Conservation (phyloP, 2,329 filamentous ascomycete genomes). For the Rhinocladiella mackenziei region DNA sequence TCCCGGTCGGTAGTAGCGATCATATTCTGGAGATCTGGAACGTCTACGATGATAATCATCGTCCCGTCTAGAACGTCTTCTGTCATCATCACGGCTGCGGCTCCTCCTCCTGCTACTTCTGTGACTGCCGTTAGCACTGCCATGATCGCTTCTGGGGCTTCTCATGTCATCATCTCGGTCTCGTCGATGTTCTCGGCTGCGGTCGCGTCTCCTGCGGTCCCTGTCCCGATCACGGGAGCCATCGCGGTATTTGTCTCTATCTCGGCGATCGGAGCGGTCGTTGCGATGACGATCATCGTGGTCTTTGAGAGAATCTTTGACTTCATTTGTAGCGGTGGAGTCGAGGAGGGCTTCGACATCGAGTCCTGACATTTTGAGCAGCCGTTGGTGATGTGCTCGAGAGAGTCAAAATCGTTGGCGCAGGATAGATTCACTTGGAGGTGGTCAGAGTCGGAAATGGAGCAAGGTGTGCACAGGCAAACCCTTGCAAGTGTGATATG, state of each 20-base stretch:
- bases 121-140: constrained; percentile 64
- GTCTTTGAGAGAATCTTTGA: constrained; percentile 41
- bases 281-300: constrained; percentile 52
- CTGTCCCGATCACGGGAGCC: constrained; percentile 55
- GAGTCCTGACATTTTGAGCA: constrained; percentile 58
- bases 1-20: constrained; percentile 51
- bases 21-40: constrained; percentile 66
- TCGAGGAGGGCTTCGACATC: constrained; percentile 91
- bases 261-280: constrained; percentile 53
- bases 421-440: constrained; percentile 23
- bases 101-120: constrained; percentile 72
- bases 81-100: constrained; percentile 71
- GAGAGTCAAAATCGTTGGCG: constrained; percentile 2
- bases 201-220: constrained; percentile 58
- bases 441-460: constrained; percentile 23
- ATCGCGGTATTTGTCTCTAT: constrained; percentile 55
- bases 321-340: constrained; percentile 62
- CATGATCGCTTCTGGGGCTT: constrained; percentile 70
- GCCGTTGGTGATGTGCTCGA: constrained; percentile 18
- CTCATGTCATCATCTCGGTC: constrained; percentile 55
- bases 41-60: constrained; percentile 61
- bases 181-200: constrained; percentile 52
- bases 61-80: constrained; percentile 68
- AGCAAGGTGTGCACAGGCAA: constrained; percentile 23
- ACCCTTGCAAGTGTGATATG: constrained; percentile 23